A percentile compares a stretch with the other conserved stretches of the same genome.
Conservation (phyloP, 805 yeast genomes). For the Candida parachauliodes region DNA sequence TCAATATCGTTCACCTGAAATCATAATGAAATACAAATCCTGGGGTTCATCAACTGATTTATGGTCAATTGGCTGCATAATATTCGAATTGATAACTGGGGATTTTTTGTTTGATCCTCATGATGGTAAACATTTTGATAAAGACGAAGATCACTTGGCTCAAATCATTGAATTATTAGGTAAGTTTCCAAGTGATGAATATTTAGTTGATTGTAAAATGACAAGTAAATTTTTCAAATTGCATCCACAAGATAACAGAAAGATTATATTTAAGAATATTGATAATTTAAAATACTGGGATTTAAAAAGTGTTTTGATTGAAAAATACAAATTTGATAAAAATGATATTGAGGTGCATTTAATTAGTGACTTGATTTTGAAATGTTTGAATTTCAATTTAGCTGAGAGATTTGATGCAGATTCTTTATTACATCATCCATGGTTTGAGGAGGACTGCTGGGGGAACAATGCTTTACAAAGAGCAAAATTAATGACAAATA, state of each 20-base stretch:
- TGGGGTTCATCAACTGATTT: constrained; percentile 66
- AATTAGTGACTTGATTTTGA: constrained; percentile 44
- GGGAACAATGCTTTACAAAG: constrained; percentile 6
- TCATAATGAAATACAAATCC: constrained; percentile 29
- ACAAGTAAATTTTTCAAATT: constrained; percentile 40
- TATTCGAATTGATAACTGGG: constrained; percentile 59
- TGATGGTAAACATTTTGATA: constrained; percentile 42
- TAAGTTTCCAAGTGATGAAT: constrained; percentile 36
- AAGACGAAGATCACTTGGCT: constrained; percentile 62
- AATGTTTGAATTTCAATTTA: constrained; percentile 50
- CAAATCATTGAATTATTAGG: constrained; percentile 56
- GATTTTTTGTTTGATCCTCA: constrained; percentile 63
- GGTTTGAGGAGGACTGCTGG: constrained; percentile 32
- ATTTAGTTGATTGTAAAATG: constrained; percentile 36
- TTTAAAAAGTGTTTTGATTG: constrained; percentile 44
- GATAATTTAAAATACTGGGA: constrained; percentile 50
- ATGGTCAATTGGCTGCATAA: constrained; percentile 58
- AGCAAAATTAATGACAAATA: constrained; percentile 20
- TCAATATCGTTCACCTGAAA: constrained; percentile 89
- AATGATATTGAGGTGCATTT: constrained; percentile 32
- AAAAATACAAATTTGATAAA: constrained; percentile 44
- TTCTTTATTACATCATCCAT: constrained; percentile 50
- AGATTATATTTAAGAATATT: constrained; percentile 40
- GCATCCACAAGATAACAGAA: constrained; percentile 15
- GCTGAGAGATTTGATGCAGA: constrained; percentile 52